phyloP scores from a whole-genome alignment of 495 filamentous ascomycete species.

The Lophium mytilinum region DNA sequence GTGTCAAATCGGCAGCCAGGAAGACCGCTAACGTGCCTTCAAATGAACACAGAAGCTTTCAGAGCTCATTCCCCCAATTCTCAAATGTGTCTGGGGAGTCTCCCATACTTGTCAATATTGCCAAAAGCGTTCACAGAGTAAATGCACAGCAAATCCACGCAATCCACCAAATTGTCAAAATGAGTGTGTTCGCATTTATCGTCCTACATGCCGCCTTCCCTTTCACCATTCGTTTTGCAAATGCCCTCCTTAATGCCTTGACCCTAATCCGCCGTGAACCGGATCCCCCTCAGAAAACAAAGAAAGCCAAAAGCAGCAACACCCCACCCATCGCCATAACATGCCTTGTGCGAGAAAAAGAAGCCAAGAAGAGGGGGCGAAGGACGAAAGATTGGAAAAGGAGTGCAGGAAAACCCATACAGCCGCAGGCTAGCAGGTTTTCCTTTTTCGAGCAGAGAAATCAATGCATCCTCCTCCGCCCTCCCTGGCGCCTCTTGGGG shows the following conservation, averaged over 20 bases:
- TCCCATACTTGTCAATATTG: too few relatives aligned
- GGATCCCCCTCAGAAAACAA: too few relatives aligned
- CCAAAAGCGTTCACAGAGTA: too few relatives aligned
- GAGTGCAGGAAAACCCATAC: conserved; percentile 19
- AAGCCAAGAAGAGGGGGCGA: background rate
- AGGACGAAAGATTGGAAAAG: conserved; percentile 2
- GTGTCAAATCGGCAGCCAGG: too few relatives aligned
- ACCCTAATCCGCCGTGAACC: background rate
- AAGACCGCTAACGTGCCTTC: too few relatives aligned
- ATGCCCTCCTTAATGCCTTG: background rate
- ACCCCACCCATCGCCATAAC: background rate
- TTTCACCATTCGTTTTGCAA: background rate
- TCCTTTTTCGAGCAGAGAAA: too few relatives aligned
- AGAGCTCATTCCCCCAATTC: too few relatives aligned
- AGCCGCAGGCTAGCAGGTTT: conserved; percentile 15
- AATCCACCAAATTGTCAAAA: too few relatives aligned
- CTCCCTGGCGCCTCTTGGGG: background rate
- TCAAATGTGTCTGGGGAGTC: too few relatives aligned
- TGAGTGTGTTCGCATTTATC: background rate
- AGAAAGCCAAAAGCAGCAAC: background rate
- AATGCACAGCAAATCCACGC: too few relatives aligned
- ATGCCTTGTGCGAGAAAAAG: background rate
- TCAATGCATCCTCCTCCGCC: background rate
- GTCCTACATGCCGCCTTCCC: background rate
- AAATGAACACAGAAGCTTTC: too few relatives aligned